Conservation (phyloP, 2,329 filamentous ascomycete genomes). For the Microdochium bolleyi region DNA sequence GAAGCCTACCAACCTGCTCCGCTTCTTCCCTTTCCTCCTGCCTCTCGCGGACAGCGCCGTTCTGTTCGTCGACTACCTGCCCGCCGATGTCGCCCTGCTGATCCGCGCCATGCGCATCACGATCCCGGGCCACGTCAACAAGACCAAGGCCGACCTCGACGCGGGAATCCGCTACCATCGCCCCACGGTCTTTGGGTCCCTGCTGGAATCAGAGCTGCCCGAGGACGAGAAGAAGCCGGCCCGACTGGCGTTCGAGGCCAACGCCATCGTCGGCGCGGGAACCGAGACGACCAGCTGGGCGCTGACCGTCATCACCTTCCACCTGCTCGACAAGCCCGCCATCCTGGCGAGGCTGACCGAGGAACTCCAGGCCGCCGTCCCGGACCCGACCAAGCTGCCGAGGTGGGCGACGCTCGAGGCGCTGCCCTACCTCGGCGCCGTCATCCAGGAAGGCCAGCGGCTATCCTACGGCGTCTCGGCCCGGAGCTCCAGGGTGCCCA, state of each 20-base stretch:
- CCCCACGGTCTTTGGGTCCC: conserved; percentile 6
- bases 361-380: conserved; percentile 17
- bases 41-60: conserved; percentile 13
- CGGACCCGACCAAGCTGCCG: conserved; percentile 15
- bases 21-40: conserved; percentile 11
- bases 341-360: conserved; percentile 16
- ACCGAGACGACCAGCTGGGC: conserved; percentile 18
- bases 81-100: conserved; percentile 1
- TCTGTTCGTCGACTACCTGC: conserved; percentile 10
- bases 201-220: conserved; percentile 8
- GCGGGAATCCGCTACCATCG: conserved; percentile 1
- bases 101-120: conserved; percentile 2
- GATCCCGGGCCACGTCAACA: conserved; percentile 1
- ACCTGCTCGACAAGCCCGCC: conserved; percentile 23
- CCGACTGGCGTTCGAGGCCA: conserved; percentile 8
- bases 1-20: conserved; percentile 7
- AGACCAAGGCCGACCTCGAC: conserved; percentile 1
- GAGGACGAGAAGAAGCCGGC: conserved; percentile 6
- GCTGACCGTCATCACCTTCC: conserved; percentile 24
- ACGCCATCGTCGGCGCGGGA: conserved; percentile 15
- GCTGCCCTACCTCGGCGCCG: conserved; percentile 25
- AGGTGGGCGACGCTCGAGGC: conserved; percentile 22
- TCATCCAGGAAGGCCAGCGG: conserved; percentile 27
- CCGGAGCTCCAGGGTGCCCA: conserved; percentile 16
- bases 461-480: conserved; percentile 20